These are phyloP conservation scores for Hymenotorrendiella dingleyae DNA, from an alignment of 2,329 filamentous ascomycete genomes.

Conservation along the genomic window DNA sequence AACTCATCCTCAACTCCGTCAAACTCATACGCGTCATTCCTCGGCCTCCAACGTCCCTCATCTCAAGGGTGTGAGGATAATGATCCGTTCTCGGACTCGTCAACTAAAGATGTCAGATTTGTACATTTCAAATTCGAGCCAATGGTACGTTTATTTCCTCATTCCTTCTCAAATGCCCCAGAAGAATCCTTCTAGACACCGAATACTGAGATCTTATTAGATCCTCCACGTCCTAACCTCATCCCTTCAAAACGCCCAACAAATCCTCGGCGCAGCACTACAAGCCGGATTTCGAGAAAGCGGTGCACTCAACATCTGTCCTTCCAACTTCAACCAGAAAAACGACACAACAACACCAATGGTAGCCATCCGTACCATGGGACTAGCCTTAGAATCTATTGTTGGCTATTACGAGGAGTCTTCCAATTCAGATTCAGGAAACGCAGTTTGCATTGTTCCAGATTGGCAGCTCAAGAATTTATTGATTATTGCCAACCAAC, in stretches of 20 bases:
- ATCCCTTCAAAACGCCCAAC: conserved; percentile 68
- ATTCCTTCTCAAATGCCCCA: neutral
- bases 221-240: conserved; percentile 84
- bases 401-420: conserved; percentile 66
- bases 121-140: conserved; percentile 92
- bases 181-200: too few species aligned
- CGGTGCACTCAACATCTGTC: conserved; percentile 64
- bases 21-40: too few species aligned
- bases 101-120: conserved; percentile 39
- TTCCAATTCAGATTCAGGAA: conserved; percentile 25
- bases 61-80: too few species aligned
- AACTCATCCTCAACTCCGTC: too few species aligned
- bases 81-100: too few species aligned
- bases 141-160: conserved; percentile 57
- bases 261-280: conserved; percentile 68
- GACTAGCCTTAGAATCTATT: conserved; percentile 74
- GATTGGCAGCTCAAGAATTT: conserved; percentile 63
- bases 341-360: conserved; percentile 51
- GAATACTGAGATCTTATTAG: too few species aligned
- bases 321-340: conserved; percentile 9
- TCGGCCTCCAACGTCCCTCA: too few species aligned
- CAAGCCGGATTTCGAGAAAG: conserved; percentile 86
- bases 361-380: conserved; percentile 79
- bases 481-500: conserved; percentile 64
- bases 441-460: conserved; percentile 51